These are phyloP conservation scores for Xylariaceae sp. DNA, from an alignment of 2,329 filamentous ascomycete genomes.

Conservation along the genomic window DNA sequence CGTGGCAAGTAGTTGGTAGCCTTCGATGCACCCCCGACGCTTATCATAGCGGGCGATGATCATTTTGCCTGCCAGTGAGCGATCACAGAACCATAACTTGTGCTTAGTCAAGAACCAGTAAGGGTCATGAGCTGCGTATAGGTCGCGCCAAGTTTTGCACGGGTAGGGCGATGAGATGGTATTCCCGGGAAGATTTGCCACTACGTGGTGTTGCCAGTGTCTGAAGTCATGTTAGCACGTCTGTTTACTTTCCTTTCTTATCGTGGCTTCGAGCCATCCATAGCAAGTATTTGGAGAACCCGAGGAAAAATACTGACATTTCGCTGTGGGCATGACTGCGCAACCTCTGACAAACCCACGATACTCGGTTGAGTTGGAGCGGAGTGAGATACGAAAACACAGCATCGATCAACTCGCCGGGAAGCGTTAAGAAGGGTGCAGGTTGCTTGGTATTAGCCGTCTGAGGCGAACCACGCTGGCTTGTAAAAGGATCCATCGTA, in stretches of 20 bases:
- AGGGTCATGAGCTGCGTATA: constrained; percentile 71
- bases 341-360: constrained; percentile 59
- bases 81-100: constrained; percentile 84
- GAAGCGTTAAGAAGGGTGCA: constrained; percentile 52
- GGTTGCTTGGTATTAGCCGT: neutral
- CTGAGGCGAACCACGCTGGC: too few species aligned
- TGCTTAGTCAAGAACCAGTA: constrained; percentile 79
- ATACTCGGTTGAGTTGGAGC: constrained; percentile 56
- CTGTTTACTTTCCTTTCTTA: too few species aligned
- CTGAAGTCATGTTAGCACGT: too few species aligned
- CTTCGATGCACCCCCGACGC: constrained; percentile 71
- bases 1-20: constrained; percentile 69
- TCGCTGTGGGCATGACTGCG: constrained; percentile 60
- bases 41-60: constrained; percentile 75
- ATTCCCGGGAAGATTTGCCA: constrained; percentile 59
- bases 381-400: constrained; percentile 66
- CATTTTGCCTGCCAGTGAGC: constrained; percentile 67
- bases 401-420: constrained; percentile 70
- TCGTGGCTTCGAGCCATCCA: too few species aligned
- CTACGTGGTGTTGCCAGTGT: constrained; percentile 69
- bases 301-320: neutral
- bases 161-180: constrained; percentile 53
- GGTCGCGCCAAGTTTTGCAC: constrained; percentile 60
- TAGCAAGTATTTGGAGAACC: too few species aligned
- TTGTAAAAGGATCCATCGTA: too few species aligned